phyloP scores from a whole-genome alignment of 2,329 filamentous ascomycete genomes.

The Raffaelea ambrosiae region DNA sequence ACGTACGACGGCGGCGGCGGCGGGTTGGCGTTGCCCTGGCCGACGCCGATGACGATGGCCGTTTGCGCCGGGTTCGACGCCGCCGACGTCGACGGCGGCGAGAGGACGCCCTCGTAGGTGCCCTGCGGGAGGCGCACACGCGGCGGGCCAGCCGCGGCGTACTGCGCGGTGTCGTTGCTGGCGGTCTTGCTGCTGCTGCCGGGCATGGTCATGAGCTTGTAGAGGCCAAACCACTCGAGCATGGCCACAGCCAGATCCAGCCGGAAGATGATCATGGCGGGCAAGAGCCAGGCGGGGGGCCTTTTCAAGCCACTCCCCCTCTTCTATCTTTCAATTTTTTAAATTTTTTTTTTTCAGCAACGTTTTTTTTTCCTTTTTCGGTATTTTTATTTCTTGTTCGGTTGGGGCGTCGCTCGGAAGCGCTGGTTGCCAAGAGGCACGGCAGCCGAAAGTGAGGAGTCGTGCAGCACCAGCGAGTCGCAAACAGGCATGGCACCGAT shows the following conservation, averaged over 20 bases:
- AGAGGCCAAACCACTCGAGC: background rate
- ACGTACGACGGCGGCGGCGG: background rate
- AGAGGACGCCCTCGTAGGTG: conserved; percentile 25
- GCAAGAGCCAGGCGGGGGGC: too few species aligned
- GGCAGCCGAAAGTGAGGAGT: too few species aligned
- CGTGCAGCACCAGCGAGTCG: too few species aligned
- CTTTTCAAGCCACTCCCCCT: too few species aligned
- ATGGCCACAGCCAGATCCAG: background rate
- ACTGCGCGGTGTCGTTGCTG: background rate
- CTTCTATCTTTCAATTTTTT: too few species aligned
- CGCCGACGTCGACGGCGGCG: conserved; percentile 1
- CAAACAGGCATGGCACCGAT: too few species aligned
- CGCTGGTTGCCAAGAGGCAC: too few species aligned
- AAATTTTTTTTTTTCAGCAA: too few species aligned
- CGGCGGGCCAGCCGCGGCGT: conserved; percentile 4
- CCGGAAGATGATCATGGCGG: background rate
- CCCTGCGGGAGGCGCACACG: conserved; percentile 28
- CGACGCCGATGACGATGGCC: conserved; percentile 2
- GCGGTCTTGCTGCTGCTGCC: background rate
- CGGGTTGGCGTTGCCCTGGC: background rate
- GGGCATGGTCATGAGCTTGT: background rate
- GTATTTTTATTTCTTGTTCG: too few species aligned
- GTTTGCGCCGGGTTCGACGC: conserved; percentile 1
- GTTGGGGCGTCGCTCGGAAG: too few species aligned
- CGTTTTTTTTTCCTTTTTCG: too few species aligned